Evolutionary conservation across 2,329 filamentous ascomycete species (phyloP), one percentile per base, ranked within the genome.

Genomic region (Teratosphaeria epicoccoides): DNA sequence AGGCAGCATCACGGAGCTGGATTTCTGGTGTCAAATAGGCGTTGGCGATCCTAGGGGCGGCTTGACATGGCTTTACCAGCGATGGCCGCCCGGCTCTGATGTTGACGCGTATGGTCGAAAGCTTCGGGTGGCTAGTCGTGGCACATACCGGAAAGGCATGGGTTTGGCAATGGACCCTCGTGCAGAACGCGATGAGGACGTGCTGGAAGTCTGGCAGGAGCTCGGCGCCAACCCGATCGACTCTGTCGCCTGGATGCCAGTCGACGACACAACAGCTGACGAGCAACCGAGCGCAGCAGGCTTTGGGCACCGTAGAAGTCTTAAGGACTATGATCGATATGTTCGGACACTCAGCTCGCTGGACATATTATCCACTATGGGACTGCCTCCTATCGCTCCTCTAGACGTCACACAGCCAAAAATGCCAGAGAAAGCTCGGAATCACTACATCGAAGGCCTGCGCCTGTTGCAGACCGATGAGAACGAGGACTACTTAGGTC

Each of bases 21-120:
- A 95, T 65, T 93, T 94, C 65, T 98, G 91, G 91, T 98, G 94
- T 66, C 93, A 98, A 66, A 89, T 97, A 70, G 88, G 85, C 0
- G 82, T 98, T 9, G 94, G 93, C 4, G 93, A 95, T 65, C 76
- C 81, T n/a, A 86, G 86, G 59, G 86, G 87, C 20, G 91, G 93
- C 0, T 79, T 95, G 44, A 87, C 91, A 61, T 98, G 94, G 91
- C 87, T 95, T 61, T 83, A 85, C 59, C 81, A 84, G 46, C 78
- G 84, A 52, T 91, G 84, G 82, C 86, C 87, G 7, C 79, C 77
- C 44, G 86, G 86, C 0, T 76, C 76, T 23, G 86, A 91, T 61
- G 63, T 83, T 2, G 83, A 91, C 60, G 73, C 79, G 49, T 68
- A 83, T 44, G 84, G 85, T 1, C 76, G 86, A 50, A 78, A 77